Percentiles rank a stretch among this genome's conserved stretches.
These are phyloP conservation scores for Hypoxylon sp. DNA, from an alignment of 2,329 filamentous ascomycete species.

Conservation along the genomic window DNA sequence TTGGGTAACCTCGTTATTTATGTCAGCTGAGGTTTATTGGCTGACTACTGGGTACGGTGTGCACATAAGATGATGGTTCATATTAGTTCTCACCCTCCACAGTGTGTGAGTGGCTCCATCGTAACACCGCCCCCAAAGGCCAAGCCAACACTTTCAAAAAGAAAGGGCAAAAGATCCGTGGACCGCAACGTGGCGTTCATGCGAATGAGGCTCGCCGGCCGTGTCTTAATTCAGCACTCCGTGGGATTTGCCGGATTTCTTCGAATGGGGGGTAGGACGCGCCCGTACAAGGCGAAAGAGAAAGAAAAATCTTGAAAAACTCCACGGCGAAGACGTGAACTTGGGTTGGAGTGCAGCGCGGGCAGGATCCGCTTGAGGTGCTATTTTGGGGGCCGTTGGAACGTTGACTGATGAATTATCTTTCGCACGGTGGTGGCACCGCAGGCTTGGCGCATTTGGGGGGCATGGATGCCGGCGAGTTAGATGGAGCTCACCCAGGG, in stretches of 20 bases:
- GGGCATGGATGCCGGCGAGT: background rate
- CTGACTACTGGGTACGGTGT: conserved; percentile 17
- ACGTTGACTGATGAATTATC: background rate
- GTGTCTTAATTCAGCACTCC: background rate
- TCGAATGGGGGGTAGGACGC: conserved; percentile 1
- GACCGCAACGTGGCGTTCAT: conserved; percentile 15
- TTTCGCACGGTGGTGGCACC: conserved; percentile 1
- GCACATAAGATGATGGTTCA: conserved; percentile 29
- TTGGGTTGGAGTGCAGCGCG: background rate
- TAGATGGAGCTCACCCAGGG: background rate
- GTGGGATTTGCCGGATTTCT: background rate
- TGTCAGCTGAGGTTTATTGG: conserved; percentile 36
- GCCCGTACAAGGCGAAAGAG: background rate
- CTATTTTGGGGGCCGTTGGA: conserved; percentile 9
- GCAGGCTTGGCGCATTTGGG: background rate
- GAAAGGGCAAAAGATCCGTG: conserved; percentile 4
- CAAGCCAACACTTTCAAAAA: conserved; percentile 8
- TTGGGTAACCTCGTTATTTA: conserved; percentile 27
- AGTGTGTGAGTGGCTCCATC: conserved; percentile 24
- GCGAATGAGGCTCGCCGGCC: conserved; percentile 21
- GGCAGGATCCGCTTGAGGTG: background rate
- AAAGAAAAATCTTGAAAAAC: background rate
- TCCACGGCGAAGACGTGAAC: background rate
- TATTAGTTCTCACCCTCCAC: conserved; percentile 32
- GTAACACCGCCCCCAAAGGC: conserved; percentile 24